These are phyloP conservation scores for Tubosaeta sp. DNA, from an alignment of 768 basidiomycete species.

Conservation along the genomic window DNA sequence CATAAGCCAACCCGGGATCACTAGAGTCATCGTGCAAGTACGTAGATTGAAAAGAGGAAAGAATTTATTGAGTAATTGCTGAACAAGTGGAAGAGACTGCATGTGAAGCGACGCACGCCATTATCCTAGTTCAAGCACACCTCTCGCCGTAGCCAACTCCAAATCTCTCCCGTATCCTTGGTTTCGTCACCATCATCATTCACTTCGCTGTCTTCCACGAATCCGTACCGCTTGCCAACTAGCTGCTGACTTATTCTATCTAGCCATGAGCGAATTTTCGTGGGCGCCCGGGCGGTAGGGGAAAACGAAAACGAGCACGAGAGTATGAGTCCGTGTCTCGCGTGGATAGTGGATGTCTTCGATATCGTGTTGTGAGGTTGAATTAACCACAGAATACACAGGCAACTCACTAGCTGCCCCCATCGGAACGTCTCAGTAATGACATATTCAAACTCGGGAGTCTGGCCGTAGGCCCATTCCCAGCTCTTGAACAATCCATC, in stretches of 20 bases:
- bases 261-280: slow-evolving; percentile 9
- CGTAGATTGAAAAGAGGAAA: background rate
- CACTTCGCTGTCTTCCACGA: slow-evolving; percentile 27
- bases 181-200: background rate
- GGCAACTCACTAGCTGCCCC: slow-evolving; percentile 43
- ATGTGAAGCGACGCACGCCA: background rate
- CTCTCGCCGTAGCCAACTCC: slow-evolving; percentile 20
- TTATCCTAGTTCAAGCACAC: slow-evolving; percentile 10
- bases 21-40: too few species aligned
- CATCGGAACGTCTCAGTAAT: slow-evolving; percentile 42
- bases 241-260: slow-evolving; percentile 24
- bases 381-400: background rate
- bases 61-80: too few species aligned
- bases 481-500: slow-evolving; percentile 56
- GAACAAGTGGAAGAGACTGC: background rate
- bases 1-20: too few species aligned
- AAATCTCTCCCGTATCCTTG: slow-evolving; percentile 18
- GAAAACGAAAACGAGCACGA: slow-evolving; percentile 37
- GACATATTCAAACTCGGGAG: slow-evolving; percentile 84
- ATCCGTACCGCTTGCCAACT: slow-evolving; percentile 37
- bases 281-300: slow-evolving; percentile 15
- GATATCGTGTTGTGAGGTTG: background rate
- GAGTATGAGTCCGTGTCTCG: slow-evolving; percentile 65
- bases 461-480: slow-evolving; percentile 92
- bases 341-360: slow-evolving; percentile 44